Percentiles rank a stretch among this genome's conserved stretches.
These are phyloP conservation scores for Saprolegnia diclina DNA, from an alignment of 352 stramenopile species.

Conservation along the genomic window DNA sequence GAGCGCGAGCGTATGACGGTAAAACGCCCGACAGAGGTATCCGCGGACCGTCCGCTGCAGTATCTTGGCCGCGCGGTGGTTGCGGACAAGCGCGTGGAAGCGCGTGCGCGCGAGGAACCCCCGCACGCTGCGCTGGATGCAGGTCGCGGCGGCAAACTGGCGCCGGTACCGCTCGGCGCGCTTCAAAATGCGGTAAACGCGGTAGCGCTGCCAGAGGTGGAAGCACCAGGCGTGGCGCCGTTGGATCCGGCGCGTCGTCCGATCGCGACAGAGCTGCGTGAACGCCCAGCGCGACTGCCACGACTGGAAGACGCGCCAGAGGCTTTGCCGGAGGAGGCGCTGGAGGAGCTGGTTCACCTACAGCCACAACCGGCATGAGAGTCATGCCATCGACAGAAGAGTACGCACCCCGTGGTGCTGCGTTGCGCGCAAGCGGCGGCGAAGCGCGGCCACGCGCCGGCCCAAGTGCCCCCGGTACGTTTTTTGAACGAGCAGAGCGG, in stretches of 20 bases:
- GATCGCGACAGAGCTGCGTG: not conserved
- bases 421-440: slow-evolving; percentile 30
- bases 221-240: slow-evolving; percentile 17
- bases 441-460: slow-evolving; percentile 28
- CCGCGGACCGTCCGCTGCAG: slow-evolving; percentile 62
- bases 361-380: not conserved
- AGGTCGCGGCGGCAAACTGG: slow-evolving; percentile 37
- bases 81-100: slow-evolving; percentile 37
- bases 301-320: slow-evolving; percentile 33
- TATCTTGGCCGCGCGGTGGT: slow-evolving; percentile 41
- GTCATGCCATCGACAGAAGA: not conserved
- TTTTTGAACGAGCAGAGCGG: slow-evolving; percentile 45
- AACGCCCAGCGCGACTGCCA: slow-evolving; percentile 21
- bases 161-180: slow-evolving; percentile 33
- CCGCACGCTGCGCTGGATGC: slow-evolving; percentile 69
- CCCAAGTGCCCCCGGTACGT: slow-evolving; percentile 43
- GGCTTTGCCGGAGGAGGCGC: slow-evolving; percentile 33
- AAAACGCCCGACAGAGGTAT: slow-evolving; percentile 19
- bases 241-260: not conserved
- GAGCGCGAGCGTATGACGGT: not conserved
- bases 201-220: slow-evolving; percentile 15
- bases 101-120: slow-evolving; percentile 44
- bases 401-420: slow-evolving; percentile 33
- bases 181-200: slow-evolving; percentile 36
- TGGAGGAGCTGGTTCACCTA: slow-evolving; percentile 33